A percentile compares a stretch with the other conserved stretches of the same genome.
phyloP scores from a whole-genome alignment of 2,329 filamentous ascomycete species.

The Penicillium sp. region DNA sequence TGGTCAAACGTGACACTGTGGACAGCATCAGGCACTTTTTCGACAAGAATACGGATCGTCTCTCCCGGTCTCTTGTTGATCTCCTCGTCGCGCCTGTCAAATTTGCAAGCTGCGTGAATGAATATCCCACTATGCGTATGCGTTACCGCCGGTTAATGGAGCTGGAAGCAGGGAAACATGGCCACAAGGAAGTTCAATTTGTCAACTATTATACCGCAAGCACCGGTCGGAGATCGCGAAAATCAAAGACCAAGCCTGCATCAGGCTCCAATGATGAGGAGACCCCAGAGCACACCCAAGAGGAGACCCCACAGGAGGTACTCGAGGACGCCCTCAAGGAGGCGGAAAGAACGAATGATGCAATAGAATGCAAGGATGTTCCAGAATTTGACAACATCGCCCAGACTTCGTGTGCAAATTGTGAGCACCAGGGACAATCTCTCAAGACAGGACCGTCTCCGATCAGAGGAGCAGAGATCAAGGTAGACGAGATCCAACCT shows the following conservation, averaged over 20 bases:
- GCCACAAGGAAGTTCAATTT: slow-evolving; percentile 61
- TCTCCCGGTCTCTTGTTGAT: slow-evolving; percentile 59
- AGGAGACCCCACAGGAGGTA: no score
- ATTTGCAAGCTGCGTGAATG: slow-evolving; percentile 77
- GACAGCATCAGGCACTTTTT: slow-evolving; percentile 71
- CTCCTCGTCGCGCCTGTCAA: slow-evolving; percentile 80
- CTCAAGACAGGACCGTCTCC: neutral
- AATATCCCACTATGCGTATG: slow-evolving; percentile 67
- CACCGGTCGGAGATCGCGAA: slow-evolving; percentile 52
- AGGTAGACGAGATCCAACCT: neutral
- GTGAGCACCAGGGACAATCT: neutral
- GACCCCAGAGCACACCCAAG: neutral
- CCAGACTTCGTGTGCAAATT: neutral
- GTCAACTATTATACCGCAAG: slow-evolving; percentile 88
- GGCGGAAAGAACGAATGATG: neutral
- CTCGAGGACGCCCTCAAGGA: neutral
- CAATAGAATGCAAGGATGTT: neutral
- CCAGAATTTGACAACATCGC: neutral
- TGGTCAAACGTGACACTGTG: slow-evolving; percentile 66
- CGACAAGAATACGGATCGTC: slow-evolving; percentile 65
- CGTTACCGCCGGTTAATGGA: slow-evolving; percentile 70
- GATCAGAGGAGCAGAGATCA: neutral
- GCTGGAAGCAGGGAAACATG: slow-evolving; percentile 67
- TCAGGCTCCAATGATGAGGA: neutral
- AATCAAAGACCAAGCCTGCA: slow-evolving; percentile 35